These are phyloP conservation scores for Penstemon davidsonii DNA, from an alignment of 257 asterid genomes.

Conservation along the genomic window DNA sequence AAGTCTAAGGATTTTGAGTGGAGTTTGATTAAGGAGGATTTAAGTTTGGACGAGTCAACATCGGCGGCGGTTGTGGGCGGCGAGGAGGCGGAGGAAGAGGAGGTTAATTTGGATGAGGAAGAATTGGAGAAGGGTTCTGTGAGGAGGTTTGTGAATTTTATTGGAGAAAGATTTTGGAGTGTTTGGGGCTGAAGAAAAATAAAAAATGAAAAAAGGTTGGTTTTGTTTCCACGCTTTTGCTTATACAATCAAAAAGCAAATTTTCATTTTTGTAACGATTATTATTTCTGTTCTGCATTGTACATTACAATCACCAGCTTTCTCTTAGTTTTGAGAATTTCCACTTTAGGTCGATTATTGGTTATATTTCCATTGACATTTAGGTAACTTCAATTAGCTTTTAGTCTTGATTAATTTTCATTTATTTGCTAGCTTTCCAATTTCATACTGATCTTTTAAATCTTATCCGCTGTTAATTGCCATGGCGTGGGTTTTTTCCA, in stretches of 20 bases:
- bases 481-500: too few species aligned
- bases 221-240: conserved; percentile 19
- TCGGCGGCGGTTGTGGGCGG: not conserved
- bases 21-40: conserved; percentile 36
- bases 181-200: conserved; percentile 52
- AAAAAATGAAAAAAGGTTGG: conserved; percentile 24
- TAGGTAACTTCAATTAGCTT: too few species aligned
- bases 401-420: too few species aligned
- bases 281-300: conserved; percentile 27
- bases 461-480: too few species aligned
- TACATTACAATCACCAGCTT: conserved; percentile 10
- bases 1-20: conserved; percentile 29
- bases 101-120: conserved; percentile 35
- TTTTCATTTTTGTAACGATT: conserved; percentile 40
- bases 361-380: not conserved
- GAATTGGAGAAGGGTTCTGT: conserved; percentile 57
- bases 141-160: conserved; percentile 55
- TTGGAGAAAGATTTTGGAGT: conserved; percentile 73
- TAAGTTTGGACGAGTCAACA: conserved; percentile 24
- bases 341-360: not conserved
- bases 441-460: too few species aligned
- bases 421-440: too few species aligned
- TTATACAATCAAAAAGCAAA: conserved; percentile 28
- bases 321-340: not conserved
- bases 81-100: conserved; percentile 23